These are phyloP conservation scores for Iberis amara DNA, from an alignment of 441 rosid species.

Conservation along the genomic window DNA sequence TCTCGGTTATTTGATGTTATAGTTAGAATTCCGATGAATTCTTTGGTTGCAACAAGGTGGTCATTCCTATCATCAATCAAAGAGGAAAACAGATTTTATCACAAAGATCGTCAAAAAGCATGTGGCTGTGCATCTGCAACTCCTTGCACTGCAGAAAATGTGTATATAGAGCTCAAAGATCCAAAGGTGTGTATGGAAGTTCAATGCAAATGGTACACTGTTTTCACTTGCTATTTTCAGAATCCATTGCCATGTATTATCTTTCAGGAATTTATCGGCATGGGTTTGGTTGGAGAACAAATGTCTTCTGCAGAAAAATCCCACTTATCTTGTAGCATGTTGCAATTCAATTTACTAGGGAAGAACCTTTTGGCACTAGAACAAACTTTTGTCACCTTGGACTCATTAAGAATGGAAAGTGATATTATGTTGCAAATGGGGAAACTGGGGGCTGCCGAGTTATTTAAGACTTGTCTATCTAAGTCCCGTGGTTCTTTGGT, in stretches of 20 bases:
- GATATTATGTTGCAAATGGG: slow-evolving; percentile 57
- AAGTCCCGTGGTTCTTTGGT: slow-evolving; percentile 32
- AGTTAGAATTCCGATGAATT: slow-evolving; percentile 49
- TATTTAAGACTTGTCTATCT: slow-evolving; percentile 42
- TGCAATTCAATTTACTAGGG: slow-evolving; percentile 46
- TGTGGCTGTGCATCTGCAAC: slow-evolving; percentile 35
- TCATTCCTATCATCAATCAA: slow-evolving; percentile 38
- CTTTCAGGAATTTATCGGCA: slow-evolving; percentile 32
- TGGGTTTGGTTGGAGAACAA: slow-evolving; percentile 11
- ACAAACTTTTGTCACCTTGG: slow-evolving; percentile 46
- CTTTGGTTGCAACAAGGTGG: slow-evolving; percentile 35
- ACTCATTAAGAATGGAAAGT: slow-evolving; percentile 45
- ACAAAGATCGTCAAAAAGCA: slow-evolving; percentile 34
- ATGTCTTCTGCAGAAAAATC: slow-evolving; percentile 23
- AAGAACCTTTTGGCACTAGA: slow-evolving; percentile 64
- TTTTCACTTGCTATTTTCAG: neutral
- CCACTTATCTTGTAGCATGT: slow-evolving; percentile 27
- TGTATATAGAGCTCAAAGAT: slow-evolving; percentile 32
- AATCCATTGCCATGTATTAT: neutral
- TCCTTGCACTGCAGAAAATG: slow-evolving; percentile 36
- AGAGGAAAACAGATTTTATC: slow-evolving; percentile 36
- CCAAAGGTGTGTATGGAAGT: slow-evolving; percentile 31
- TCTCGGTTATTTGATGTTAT: slow-evolving; percentile 4
- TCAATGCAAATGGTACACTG: neutral
- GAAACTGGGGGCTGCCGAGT: slow-evolving; percentile 63